Percentiles rank a stretch among this genome's conserved stretches.
These are phyloP conservation scores for Linnemannia schmuckeri DNA, from an alignment of 192 early-diverging fungal genomes.

Conservation along the genomic window DNA sequence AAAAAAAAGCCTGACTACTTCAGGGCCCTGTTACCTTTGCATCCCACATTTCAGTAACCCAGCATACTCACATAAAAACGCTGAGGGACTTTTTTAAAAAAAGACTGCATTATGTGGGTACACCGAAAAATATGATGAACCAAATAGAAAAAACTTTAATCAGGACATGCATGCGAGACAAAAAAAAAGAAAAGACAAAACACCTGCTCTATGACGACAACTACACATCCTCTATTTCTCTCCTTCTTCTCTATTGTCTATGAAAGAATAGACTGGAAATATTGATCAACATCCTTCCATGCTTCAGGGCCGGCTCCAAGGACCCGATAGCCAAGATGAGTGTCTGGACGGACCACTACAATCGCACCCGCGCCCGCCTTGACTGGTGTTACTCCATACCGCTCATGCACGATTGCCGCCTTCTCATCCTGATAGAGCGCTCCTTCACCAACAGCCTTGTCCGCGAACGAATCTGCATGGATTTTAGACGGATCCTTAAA, in stretches of 20 bases:
- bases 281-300: slow-evolving; percentile 51
- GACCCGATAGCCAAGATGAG: slow-evolving; percentile 49
- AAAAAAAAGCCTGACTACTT: background rate
- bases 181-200: too few species aligned
- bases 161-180: background rate
- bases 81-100: too few species aligned
- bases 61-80: too few species aligned
- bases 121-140: background rate
- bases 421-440: slow-evolving; percentile 26
- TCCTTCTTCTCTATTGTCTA: background rate
- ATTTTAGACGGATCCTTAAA: slow-evolving; percentile 38
- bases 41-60: background rate
- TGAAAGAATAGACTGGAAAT: slow-evolving; percentile 26
- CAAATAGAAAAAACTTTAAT: background rate
- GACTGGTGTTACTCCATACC: slow-evolving; percentile 34
- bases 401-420: slow-evolving; percentile 16
- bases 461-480: slow-evolving; percentile 21
- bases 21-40: background rate
- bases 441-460: slow-evolving; percentile 25
- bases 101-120: too few species aligned
- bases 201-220: background rate
- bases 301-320: slow-evolving; percentile 17
- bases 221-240: background rate
- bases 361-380: slow-evolving; percentile 35
- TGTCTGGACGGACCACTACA: slow-evolving; percentile 45